Conservation (phyloP, 257 asterid genomes). For the Solanum peruvianum region DNA sequence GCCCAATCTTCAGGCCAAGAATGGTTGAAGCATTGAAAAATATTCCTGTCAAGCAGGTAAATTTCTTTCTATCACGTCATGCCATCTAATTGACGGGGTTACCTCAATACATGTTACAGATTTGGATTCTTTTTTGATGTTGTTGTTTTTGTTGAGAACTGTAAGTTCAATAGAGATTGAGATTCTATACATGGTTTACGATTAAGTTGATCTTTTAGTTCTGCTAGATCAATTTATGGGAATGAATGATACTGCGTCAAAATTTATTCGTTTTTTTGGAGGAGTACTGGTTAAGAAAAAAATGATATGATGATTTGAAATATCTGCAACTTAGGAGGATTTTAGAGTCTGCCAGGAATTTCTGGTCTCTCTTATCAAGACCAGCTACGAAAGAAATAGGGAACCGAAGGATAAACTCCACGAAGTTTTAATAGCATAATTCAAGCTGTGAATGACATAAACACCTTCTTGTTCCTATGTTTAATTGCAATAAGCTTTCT, state of each 20-base stretch:
- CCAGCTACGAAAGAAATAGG: background rate
- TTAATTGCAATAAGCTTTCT: background rate
- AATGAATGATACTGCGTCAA: background rate
- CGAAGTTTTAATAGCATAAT: background rate
- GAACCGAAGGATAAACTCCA: background rate
- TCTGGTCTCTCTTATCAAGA: background rate
- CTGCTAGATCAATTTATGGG: background rate
- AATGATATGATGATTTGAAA: background rate
- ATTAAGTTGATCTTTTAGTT: background rate
- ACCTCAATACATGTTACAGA: background rate
- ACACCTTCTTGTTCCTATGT: background rate
- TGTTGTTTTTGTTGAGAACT: background rate
- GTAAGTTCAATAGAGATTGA: background rate
- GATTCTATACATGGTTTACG: background rate
- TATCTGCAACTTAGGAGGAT: background rate
- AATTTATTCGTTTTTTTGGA: background rate
- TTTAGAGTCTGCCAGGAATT: background rate
- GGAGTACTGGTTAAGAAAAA: background rate
- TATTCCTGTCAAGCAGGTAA: slow-evolving; percentile 72
- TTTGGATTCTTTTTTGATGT: background rate
- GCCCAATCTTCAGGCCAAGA: slow-evolving; percentile 69
- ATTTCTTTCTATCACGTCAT: background rate
- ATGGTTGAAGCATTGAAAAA: slow-evolving; percentile 60
- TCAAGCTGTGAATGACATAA: background rate
- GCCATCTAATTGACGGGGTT: background rate